Evolutionary conservation across 331 rosid species (phyloP).

Genomic region (Pyracantha coccinea): DNA sequence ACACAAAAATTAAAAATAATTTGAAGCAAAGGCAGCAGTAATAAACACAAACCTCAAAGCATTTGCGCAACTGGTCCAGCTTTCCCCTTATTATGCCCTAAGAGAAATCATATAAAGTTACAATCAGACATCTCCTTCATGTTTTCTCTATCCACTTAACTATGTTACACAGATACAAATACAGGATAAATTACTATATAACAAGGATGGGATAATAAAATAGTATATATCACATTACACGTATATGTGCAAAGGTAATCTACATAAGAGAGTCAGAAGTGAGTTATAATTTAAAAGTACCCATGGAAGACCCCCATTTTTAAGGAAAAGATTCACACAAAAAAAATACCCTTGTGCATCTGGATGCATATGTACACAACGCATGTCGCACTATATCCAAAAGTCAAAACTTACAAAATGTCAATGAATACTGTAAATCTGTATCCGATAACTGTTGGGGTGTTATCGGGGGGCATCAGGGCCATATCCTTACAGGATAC

Average conservation of each 20-base stretch:
- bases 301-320: background rate
- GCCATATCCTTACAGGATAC: background rate
- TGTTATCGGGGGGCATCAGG: background rate
- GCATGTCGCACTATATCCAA: background rate
- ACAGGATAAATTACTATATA: background rate
- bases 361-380: background rate
- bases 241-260: background rate
- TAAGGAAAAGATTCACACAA: background rate
- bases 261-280: background rate
- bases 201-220: background rate
- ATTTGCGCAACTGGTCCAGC: constrained; percentile 79
- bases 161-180: background rate
- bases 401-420: background rate
- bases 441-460: background rate
- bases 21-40: background rate
- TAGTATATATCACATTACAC: background rate
- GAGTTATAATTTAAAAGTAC: background rate
- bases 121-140: constrained; percentile 3
- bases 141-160: background rate
- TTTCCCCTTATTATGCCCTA: constrained; percentile 97
- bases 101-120: constrained; percentile 3
- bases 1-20: background rate
- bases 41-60: constrained; percentile 67
- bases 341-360: background rate
- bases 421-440: background rate